Percentiles rank a stretch among this genome's conserved stretches.
phyloP scores from a whole-genome alignment of 441 rosid genomes.

The Euphorbia corollata region DNA sequence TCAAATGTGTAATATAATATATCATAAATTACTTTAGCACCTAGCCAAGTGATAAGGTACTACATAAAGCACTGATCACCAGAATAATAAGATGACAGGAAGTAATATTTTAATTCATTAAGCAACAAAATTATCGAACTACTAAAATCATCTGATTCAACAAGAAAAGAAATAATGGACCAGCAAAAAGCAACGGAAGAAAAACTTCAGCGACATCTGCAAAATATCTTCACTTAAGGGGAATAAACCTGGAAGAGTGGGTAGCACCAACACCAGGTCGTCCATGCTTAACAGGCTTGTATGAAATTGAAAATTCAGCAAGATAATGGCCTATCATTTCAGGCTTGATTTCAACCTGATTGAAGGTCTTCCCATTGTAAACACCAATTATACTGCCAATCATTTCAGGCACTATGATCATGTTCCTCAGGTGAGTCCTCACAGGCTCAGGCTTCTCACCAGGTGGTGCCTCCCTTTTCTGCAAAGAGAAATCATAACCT shows the following conservation, averaged over 20 bases:
- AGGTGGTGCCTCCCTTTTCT: conserved; percentile 78
- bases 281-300: conserved; percentile 88
- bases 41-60: too few relatives aligned
- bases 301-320: conserved; percentile 81
- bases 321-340: conserved; percentile 84
- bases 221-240: conserved; percentile 49
- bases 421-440: conserved; percentile 62
- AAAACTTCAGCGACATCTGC: not conserved
- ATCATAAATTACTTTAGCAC: too few relatives aligned
- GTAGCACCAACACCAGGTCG: conserved; percentile 92
- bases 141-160: not conserved
- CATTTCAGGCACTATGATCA: conserved; percentile 81
- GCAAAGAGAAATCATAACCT: not conserved
- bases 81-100: not conserved
- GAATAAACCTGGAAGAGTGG: conserved; percentile 82
- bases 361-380: conserved; percentile 83
- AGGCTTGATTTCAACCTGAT: conserved; percentile 84
- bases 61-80: not conserved
- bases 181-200: not conserved
- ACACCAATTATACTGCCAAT: conserved; percentile 79
- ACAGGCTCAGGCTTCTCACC: conserved; percentile 86
- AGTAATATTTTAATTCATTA: not conserved
- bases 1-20: too few relatives aligned
- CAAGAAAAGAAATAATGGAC: not conserved
- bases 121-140: not conserved